Conservation (phyloP, 2,329 filamentous ascomycete species). For the Ramichloridium luteum region DNA sequence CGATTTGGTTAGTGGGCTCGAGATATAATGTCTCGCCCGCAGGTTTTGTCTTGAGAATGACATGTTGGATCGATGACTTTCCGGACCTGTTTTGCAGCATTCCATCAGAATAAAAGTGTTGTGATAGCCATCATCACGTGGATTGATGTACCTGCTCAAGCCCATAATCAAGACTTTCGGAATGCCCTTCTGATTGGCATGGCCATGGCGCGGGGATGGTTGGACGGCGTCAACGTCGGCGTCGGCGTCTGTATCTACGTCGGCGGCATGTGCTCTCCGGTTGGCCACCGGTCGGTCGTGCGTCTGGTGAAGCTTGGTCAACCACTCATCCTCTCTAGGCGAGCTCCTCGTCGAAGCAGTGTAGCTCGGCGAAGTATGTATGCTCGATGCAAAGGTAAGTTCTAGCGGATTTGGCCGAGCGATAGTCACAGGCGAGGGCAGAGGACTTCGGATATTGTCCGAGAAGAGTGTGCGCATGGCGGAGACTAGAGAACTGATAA, state of each 20-base stretch:
- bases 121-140: background rate
- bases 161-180: slow-evolving; percentile 89
- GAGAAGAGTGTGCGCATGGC: slow-evolving; percentile 24
- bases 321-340: slow-evolving; percentile 17
- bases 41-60: slow-evolving; percentile 97
- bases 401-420: slow-evolving; percentile 20
- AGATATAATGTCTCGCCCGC: slow-evolving; percentile 92
- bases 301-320: slow-evolving; percentile 21
- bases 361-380: slow-evolving; percentile 11
- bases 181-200: slow-evolving; percentile 19
- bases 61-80: slow-evolving; percentile 95
- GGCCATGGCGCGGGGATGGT: slow-evolving; percentile 7
- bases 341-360: slow-evolving; percentile 18
- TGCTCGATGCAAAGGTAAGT: slow-evolving; percentile 17
- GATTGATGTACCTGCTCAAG: slow-evolving; percentile 64
- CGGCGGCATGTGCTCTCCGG: slow-evolving; percentile 12
- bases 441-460: slow-evolving; percentile 22
- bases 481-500: slow-evolving; percentile 5
- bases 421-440: slow-evolving; percentile 14
- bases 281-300: too few species aligned
- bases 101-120: slow-evolving; percentile 1
- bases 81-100: slow-evolving; percentile 58
- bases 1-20: slow-evolving; percentile 81
- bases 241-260: slow-evolving; percentile 9
- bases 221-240: slow-evolving; percentile 6